Evolutionary conservation across 108 stramenopile genomes (phyloP), one percentile per base, ranked within the genome.

Genomic region (Pseudonitzschia pungens): DNA sequence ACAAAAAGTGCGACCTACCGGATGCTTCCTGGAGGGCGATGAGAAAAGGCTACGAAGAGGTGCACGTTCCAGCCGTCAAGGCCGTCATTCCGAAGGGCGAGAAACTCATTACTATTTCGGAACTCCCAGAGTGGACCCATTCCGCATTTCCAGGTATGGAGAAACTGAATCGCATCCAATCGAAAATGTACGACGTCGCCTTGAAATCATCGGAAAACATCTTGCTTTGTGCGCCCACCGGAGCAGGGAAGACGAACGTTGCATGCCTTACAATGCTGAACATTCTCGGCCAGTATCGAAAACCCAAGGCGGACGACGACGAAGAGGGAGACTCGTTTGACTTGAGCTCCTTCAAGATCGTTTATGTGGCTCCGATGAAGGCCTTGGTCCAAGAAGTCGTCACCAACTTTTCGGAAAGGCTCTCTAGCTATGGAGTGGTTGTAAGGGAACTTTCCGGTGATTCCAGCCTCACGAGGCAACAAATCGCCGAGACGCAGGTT

Each of bases 351-450:
- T 99, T 99, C 85, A 99, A 99, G 81, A 98, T 99, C 73, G 97
- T 99, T 27, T 99, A 99, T 74, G 95, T 99, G 1, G 99, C 99
- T 21, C 99, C 99, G 29, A 99, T 99, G 99, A 99, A 99, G 83
- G 99, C 99, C 54, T 84, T 99, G 55, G 99, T 99, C 21, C 99
- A 99, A 76, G 99, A 99, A 84, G 90, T 91, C 26, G 98, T 99
- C 9, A 84, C 91, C 72, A 99, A 98, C 77, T 98, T 99, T 78
- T 86, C 92, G 14, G 81, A 96, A 66, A 88, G 98, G 1, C 84
- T 99, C 29, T 79, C 70, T 66, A 77, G 78, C 9, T 97, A 97
- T 71, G 96, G 96, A 22, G 70, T 99, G 2, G 75, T 73, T n/a
- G 99, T 99, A 6, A 71, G 86, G 59, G 99, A 99, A 86, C 87